Evolutionary conservation across 148 eudicot species (phyloP).

Genomic region (Pouteria glomerata): DNA sequence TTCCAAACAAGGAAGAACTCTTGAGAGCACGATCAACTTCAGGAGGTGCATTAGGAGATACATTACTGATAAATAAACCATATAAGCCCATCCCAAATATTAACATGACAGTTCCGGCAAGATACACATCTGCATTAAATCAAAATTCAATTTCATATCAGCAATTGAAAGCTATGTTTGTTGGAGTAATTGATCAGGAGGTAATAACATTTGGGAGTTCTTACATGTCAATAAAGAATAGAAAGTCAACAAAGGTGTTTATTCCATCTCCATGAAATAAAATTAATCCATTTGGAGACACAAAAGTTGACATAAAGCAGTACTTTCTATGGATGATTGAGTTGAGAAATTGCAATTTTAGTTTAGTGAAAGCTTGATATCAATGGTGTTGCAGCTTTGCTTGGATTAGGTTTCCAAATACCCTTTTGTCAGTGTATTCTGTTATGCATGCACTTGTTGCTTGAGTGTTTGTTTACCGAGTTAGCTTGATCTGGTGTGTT

Average conservation of each 20-base stretch:
- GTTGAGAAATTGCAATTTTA: not conserved
- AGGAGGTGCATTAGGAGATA: constrained; percentile 47
- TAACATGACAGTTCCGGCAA: constrained; percentile 96
- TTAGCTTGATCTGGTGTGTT: not conserved
- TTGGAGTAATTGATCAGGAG: not conserved
- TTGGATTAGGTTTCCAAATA: not conserved
- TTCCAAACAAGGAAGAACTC: constrained; percentile 93
- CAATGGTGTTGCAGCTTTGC: not conserved
- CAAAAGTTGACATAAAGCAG: not conserved
- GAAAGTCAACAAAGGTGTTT: not conserved
- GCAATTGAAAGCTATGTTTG: not conserved
- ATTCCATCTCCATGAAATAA: too few relatives aligned
- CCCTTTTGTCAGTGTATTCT: not conserved
- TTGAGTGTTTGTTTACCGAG: not conserved
- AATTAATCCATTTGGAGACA: too few relatives aligned
- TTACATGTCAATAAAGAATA: not conserved
- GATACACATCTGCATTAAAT: constrained; percentile 78
- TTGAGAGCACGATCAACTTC: constrained; percentile 61
- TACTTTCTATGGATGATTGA: not conserved
- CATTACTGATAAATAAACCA: constrained; percentile 79
- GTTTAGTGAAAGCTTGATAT: not conserved
- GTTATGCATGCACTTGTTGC: not conserved
- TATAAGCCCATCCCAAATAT: constrained; percentile 96
- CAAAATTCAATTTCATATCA: constrained; percentile 5
- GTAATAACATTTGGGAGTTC: not conserved